Conservation (phyloP, 768 basidiomycete species). For the Pisolithus sp. region DNA sequence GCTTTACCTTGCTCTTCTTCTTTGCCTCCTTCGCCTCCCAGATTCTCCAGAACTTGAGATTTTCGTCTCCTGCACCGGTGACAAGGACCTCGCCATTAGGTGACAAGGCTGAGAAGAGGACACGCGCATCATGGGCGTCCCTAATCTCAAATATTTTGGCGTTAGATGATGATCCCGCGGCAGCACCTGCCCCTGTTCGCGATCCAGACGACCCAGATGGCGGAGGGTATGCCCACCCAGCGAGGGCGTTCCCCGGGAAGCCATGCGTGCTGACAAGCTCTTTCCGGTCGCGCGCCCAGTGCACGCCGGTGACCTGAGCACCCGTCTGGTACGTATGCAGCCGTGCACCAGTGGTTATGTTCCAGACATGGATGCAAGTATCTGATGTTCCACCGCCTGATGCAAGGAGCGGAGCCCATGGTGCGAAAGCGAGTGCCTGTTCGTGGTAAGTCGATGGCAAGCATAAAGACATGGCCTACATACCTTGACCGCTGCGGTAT, state of each 20-base stretch:
- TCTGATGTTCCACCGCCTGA: conserved; percentile 95
- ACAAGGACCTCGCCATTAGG: conserved; percentile 89
- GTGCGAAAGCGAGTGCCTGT: conserved; percentile 93
- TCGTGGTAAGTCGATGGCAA: background rate
- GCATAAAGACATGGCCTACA: background rate
- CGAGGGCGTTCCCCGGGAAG: conserved; percentile 80
- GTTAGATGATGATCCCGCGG: conserved; percentile 6
- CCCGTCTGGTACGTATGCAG: conserved; percentile 82
- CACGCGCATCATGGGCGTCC: conserved; percentile 89
- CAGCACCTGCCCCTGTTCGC: conserved; percentile 48
- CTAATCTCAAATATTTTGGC: conserved; percentile 49
- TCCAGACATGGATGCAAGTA: conserved; percentile 86
- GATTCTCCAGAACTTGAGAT: conserved; percentile 92
- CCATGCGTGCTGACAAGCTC: conserved; percentile 93
- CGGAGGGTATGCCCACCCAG: conserved; percentile 78
- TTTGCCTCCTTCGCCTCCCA: conserved; percentile 56
- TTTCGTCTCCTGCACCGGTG: conserved; percentile 93
- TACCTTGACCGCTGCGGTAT: conserved; percentile 82
- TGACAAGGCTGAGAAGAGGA: conserved; percentile 77
- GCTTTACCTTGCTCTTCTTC: conserved; percentile 29
- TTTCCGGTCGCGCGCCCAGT: conserved; percentile 82
- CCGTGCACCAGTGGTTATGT: conserved; percentile 85
- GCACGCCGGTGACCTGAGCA: conserved; percentile 87
- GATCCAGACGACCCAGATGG: conserved; percentile 43
- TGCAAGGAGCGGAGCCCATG: conserved; percentile 89